Conservation (phyloP, 306 rosid genomes). For the Fagus sylvatica region DNA sequence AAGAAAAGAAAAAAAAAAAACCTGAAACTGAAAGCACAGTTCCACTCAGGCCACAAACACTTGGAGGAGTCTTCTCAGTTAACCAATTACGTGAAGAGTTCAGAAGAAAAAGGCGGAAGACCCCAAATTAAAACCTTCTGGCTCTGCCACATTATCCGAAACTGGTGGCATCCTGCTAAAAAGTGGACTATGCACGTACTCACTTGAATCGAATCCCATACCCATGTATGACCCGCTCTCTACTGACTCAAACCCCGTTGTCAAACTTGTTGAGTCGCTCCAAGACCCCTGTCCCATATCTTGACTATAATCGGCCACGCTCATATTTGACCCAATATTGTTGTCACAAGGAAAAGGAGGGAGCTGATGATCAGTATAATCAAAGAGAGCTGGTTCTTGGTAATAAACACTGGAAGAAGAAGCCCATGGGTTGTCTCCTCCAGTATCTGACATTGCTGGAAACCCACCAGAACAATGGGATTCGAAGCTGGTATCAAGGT, state of each 20-base stretch:
- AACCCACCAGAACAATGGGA: conserved; percentile 8
- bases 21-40: neutral
- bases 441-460: neutral
- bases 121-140: conserved; percentile 31
- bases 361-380: conserved; percentile 17
- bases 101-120: conserved; percentile 34
- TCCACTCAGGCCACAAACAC: neutral
- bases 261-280: conserved; percentile 2
- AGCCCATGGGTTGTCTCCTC: conserved; percentile 17
- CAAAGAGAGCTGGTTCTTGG: neutral
- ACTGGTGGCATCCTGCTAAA: conserved; percentile 34
- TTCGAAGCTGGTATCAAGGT: neutral
- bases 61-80: too few relatives aligned
- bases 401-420: conserved; percentile 4
- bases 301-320: conserved; percentile 13
- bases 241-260: neutral
- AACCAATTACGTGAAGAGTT: neutral
- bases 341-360: conserved; percentile 51
- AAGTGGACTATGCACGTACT: conserved; percentile 26
- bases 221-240: neutral
- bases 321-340: neutral
- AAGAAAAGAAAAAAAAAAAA: neutral
- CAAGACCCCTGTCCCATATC: conserved; percentile 17
- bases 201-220: conserved; percentile 21
- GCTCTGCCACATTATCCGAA: conserved; percentile 29